A percentile compares a stretch with the other conserved stretches of the same genome.
Evolutionary conservation across 2,329 filamentous ascomycete species (phyloP).

Genomic region (Phaeophleospora eucalypticola): DNA sequence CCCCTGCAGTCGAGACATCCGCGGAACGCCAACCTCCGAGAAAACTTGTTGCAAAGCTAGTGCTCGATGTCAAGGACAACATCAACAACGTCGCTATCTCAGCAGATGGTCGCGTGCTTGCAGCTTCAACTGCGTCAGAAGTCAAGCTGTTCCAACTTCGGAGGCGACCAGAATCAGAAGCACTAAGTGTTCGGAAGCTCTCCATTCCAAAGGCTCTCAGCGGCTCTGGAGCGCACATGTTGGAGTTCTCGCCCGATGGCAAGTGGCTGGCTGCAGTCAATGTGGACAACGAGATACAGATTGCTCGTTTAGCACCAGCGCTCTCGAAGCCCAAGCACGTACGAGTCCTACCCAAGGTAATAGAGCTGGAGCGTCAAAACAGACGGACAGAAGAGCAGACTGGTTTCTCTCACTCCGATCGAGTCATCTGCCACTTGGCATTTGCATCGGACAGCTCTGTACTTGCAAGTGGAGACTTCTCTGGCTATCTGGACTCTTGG

Average conservation of each 20-base stretch:
- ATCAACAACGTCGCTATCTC: conserved; percentile 67
- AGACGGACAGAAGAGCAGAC: conserved; percentile 26
- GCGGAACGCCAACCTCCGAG: conserved; percentile 21
- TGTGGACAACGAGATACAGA: conserved; percentile 42
- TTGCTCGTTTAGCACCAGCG: conserved; percentile 46
- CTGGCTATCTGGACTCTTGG: conserved; percentile 86
- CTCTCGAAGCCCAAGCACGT: conserved; percentile 37
- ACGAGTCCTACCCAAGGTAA: conserved; percentile 35
- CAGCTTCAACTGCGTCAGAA: conserved; percentile 46
- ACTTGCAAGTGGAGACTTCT: conserved; percentile 73
- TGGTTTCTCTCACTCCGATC: conserved; percentile 65
- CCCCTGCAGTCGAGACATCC: conserved; percentile 34
- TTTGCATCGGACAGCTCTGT: conserved; percentile 80
- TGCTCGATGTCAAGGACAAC: conserved; percentile 58
- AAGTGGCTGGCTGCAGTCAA: conserved; percentile 62
- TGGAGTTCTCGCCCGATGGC: conserved; percentile 66
- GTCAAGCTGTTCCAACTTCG: conserved; percentile 32
- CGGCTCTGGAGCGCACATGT: conserved; percentile 61
- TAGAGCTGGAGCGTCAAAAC: conserved; percentile 38
- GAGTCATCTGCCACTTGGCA: conserved; percentile 66
- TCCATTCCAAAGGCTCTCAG: conserved; percentile 57
- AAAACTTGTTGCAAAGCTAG: conserved; percentile 34
- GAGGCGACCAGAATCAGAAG: conserved; percentile 19
- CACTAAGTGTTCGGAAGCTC: conserved; percentile 66
- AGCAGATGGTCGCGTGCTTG: conserved; percentile 72